A percentile compares a stretch with the other conserved stretches of the same genome.
phyloP scores from a whole-genome alignment of 768 basidiomycete genomes.

The Mycena leptocephala region DNA sequence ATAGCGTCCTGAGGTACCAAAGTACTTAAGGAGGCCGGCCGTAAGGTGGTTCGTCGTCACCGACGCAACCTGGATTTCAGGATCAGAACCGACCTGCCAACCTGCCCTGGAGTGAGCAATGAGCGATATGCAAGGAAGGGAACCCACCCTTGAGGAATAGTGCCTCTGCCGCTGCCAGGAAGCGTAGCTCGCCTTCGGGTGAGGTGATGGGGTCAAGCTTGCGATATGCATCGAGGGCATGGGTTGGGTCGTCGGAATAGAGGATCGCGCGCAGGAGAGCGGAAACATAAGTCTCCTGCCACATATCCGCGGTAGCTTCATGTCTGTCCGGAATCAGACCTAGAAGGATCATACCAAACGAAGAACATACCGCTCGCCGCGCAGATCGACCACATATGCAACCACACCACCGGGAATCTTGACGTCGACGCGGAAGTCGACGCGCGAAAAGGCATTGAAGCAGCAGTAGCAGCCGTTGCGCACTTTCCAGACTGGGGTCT shows the following conservation, averaged over 20 bases:
- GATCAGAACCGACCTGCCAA: slow-evolving; percentile 99
- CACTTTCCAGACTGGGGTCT: slow-evolving; percentile 90
- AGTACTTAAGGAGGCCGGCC: slow-evolving; percentile 96
- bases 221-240: slow-evolving; percentile 93
- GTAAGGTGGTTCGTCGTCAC: slow-evolving; percentile 97
- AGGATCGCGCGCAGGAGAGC: slow-evolving; percentile 92
- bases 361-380: slow-evolving; percentile 88
- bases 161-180: slow-evolving; percentile 91
- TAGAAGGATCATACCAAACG: background rate
- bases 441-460: slow-evolving; percentile 98
- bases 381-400: slow-evolving; percentile 93
- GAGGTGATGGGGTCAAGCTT: slow-evolving; percentile 96
- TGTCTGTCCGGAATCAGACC: slow-evolving; percentile 66
- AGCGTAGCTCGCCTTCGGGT: slow-evolving; percentile 90
- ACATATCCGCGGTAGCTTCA: slow-evolving; percentile 91
- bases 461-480: slow-evolving; percentile 96
- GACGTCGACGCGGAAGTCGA: slow-evolving; percentile 97
- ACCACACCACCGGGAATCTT: slow-evolving; percentile 98
- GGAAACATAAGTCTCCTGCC: slow-evolving; percentile 98
- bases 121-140: background rate
- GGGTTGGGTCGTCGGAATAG: slow-evolving; percentile 96
- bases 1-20: slow-evolving; percentile 91
- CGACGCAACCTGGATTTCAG: slow-evolving; percentile 98
- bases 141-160: slow-evolving; percentile 87
- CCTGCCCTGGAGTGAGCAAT: slow-evolving; percentile 62